These are phyloP conservation scores for Sanghuangporus baumii DNA, from an alignment of 1,284 basidiomycete genomes.

Conservation along the genomic window DNA sequence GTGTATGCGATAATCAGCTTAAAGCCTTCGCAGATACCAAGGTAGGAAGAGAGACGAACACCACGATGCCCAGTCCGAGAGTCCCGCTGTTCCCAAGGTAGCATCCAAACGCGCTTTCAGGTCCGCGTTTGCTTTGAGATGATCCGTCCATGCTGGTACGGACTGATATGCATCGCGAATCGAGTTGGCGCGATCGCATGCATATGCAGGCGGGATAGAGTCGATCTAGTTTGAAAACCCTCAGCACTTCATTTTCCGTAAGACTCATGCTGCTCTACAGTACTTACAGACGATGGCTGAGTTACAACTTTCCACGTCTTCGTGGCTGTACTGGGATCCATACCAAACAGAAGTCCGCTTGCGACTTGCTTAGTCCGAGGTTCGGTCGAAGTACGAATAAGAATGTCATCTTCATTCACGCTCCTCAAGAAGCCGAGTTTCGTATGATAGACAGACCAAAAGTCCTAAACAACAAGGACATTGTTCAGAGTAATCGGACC, in stretches of 20 bases:
- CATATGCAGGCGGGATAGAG: slow-evolving; percentile 44
- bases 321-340: slow-evolving; percentile 35
- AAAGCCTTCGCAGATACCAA: not conserved
- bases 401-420: slow-evolving; percentile 31
- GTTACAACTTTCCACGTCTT: slow-evolving; percentile 37
- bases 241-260: no score
- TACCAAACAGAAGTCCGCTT: slow-evolving; percentile 43
- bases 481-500: not conserved
- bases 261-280: not conserved
- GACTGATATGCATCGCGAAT: slow-evolving; percentile 41
- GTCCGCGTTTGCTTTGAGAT: slow-evolving; percentile 36
- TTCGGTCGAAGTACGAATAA: slow-evolving; percentile 25
- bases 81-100: slow-evolving; percentile 40
- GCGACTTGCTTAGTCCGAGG: slow-evolving; percentile 33
- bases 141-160: slow-evolving; percentile 44
- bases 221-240: slow-evolving; percentile 34
- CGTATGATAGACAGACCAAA: slow-evolving; percentile 44
- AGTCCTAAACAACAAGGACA: slow-evolving; percentile 32
- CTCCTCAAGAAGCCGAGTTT: slow-evolving; percentile 36
- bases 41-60: slow-evolving; percentile 24
- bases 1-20: not conserved
- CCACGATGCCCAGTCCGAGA: slow-evolving; percentile 44
- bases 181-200: slow-evolving; percentile 39
- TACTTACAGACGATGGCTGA: slow-evolving; percentile 34
- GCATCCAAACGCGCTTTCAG: slow-evolving; percentile 37